These are phyloP conservation scores for Linum trigynum DNA, from an alignment of 345 rosid species.

Conservation along the genomic window DNA sequence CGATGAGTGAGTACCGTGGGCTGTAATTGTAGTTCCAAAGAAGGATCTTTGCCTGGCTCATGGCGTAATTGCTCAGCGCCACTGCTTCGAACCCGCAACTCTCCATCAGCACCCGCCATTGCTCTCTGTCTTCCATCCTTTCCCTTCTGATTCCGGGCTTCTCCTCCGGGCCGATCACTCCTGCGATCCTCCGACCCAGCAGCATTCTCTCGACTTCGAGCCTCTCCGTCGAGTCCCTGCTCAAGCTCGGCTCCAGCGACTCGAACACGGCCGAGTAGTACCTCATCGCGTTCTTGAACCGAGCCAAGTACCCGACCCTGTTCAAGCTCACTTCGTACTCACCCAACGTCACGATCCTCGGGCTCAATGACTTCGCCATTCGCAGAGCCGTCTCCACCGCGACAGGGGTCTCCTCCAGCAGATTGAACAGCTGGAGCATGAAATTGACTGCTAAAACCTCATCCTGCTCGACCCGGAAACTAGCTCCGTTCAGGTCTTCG, in stretches of 20 bases:
- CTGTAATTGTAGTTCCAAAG: conserved; percentile 74
- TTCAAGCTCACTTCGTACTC: conserved; percentile 78
- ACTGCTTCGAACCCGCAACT: conserved; percentile 58
- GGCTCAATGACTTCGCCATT: conserved; percentile 54
- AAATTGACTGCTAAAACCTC: conserved; percentile 72
- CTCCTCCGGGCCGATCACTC: conserved; percentile 45
- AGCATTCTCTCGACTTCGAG: conserved; percentile 48
- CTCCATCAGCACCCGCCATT: conserved; percentile 69
- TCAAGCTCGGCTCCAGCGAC: conserved; percentile 67
- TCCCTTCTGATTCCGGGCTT: conserved; percentile 38
- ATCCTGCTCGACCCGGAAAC: conserved; percentile 58
- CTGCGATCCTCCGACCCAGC: conserved; percentile 52
- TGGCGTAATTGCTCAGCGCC: conserved; percentile 62
- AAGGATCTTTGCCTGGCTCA: conserved; percentile 68
- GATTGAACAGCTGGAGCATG: conserved; percentile 71
- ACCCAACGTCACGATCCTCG: conserved; percentile 63
- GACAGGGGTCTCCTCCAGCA: conserved; percentile 50
- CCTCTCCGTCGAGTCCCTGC: conserved; percentile 50
- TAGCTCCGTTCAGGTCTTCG: conserved; percentile 37
- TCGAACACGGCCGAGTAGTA: conserved; percentile 70
- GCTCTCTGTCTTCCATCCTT: conserved; percentile 62
- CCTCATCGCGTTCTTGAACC: conserved; percentile 54
- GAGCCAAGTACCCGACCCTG: conserved; percentile 38
- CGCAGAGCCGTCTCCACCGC: conserved; percentile 49
- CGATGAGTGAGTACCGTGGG: conserved; percentile 42